phyloP scores from a whole-genome alignment of 2,329 filamentous ascomycete genomes.

The Neodidymelliopsis sp. region DNA sequence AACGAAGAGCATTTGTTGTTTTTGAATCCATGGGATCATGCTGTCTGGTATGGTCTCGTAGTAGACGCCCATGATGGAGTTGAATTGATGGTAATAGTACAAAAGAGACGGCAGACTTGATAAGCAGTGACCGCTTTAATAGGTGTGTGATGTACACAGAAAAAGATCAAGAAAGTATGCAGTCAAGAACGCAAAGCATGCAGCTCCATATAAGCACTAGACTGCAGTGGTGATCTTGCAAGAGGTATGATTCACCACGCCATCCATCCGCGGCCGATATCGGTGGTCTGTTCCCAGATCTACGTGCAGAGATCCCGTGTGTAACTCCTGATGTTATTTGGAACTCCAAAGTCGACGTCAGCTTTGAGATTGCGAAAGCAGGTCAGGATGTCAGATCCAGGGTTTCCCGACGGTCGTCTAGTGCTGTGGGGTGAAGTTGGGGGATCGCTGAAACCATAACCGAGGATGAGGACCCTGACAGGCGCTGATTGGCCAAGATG shows the following conservation, averaged over 20 bases:
- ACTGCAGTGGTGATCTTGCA: slow-evolving; percentile 1
- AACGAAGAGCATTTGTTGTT: slow-evolving; percentile 56
- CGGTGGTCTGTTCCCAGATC: neutral
- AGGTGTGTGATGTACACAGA: too few relatives aligned
- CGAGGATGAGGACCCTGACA: slow-evolving; percentile 5
- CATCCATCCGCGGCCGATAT: slow-evolving; percentile 24
- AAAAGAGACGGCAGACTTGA: too few relatives aligned
- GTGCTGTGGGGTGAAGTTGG: slow-evolving; percentile 15
- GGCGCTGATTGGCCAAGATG: slow-evolving; percentile 2
- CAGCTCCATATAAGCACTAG: slow-evolving; percentile 8
- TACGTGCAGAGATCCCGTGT: neutral
- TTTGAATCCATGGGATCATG: slow-evolving; percentile 52
- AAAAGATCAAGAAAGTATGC: neutral
- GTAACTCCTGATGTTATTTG: neutral
- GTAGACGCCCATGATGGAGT: slow-evolving; percentile 51
- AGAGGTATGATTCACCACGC: slow-evolving; percentile 16
- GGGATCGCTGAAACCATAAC: slow-evolving; percentile 3
- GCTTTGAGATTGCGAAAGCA: too few relatives aligned
- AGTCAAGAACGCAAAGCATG: neutral
- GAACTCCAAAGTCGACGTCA: neutral
- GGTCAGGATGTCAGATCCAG: too few relatives aligned
- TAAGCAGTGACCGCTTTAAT: too few relatives aligned
- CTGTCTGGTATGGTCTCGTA: slow-evolving; percentile 53
- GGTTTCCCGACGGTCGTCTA: neutral
- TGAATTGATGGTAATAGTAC: too few relatives aligned